These are phyloP conservation scores for Eucalyptus dawsonii DNA, from an alignment of 345 rosid genomes.

Conservation along the genomic window DNA sequence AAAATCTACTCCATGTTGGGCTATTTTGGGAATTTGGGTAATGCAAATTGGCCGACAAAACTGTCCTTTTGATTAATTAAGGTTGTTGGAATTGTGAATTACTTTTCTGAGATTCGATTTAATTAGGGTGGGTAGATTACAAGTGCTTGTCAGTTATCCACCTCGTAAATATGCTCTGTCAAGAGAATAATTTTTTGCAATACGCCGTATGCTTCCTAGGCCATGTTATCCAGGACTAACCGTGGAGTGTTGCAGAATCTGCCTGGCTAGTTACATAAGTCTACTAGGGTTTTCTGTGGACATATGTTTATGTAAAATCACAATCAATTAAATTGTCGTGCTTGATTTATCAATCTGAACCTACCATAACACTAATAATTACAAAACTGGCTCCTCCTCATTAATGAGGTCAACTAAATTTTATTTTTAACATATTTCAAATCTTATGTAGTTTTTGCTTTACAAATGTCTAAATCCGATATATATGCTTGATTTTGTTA, in stretches of 20 bases:
- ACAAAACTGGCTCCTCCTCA: background rate
- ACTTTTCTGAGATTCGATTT: background rate
- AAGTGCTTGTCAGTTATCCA: background rate
- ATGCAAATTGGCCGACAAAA: background rate
- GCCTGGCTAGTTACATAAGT: background rate
- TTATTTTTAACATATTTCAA: background rate
- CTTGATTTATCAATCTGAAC: background rate
- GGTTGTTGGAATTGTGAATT: background rate
- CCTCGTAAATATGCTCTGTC: background rate
- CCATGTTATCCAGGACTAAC: background rate
- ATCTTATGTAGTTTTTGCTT: background rate
- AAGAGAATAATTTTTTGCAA: background rate
- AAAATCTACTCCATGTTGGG: background rate
- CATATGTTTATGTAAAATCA: background rate
- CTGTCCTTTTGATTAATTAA: background rate
- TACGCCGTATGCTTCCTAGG: background rate
- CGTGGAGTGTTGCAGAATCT: background rate
- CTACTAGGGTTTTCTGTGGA: background rate
- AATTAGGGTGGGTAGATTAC: background rate
- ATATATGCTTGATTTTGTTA: background rate
- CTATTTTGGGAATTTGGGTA: background rate
- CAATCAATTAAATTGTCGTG: background rate
- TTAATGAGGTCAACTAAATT: background rate
- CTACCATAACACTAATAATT: background rate
- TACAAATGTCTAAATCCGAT: background rate